A percentile compares a stretch with the other conserved stretches of the same genome.
Conservation (phyloP, 805 yeast genomes). For the Saturnispora halmiae region DNA sequence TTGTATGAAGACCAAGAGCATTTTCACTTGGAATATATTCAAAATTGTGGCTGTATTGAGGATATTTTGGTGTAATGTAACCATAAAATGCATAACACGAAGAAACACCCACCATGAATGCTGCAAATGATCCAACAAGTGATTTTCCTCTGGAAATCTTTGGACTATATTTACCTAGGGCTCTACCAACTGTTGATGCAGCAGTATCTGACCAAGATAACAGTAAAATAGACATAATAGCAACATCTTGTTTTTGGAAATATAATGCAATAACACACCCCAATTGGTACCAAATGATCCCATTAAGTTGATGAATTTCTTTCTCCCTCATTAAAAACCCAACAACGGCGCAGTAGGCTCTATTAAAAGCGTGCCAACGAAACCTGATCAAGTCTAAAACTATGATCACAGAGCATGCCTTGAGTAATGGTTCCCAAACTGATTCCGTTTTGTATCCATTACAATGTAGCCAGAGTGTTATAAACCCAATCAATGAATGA, state of each 20-base stretch:
- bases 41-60: conserved; percentile 42
- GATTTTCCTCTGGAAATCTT: conserved; percentile 67
- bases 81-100: conserved; percentile 67
- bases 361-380: conserved; percentile 51
- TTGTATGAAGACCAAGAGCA: conserved; percentile 39
- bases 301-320: conserved; percentile 69
- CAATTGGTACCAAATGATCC: conserved; percentile 77
- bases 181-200: conserved; percentile 88
- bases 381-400: conserved; percentile 63
- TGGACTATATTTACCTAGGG: conserved; percentile 77
- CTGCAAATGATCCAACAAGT: conserved; percentile 85
- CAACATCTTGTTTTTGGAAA: conserved; percentile 70
- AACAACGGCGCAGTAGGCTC: conserved; percentile 51
- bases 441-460: conserved; percentile 45
- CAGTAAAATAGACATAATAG: conserved; percentile 63
- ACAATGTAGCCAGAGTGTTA: conserved; percentile 67
- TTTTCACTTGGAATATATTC: conserved; percentile 61
- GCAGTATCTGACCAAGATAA: conserved; percentile 97
- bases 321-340: conserved; percentile 81
- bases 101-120: conserved; percentile 61
- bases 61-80: conserved; percentile 54
- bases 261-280: conserved; percentile 69
- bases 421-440: conserved; percentile 51
- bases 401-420: conserved; percentile 48
- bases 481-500: conserved; percentile 82